phyloP scores from a whole-genome alignment of 805 yeast species.

The Suhomyces prunicola region DNA sequence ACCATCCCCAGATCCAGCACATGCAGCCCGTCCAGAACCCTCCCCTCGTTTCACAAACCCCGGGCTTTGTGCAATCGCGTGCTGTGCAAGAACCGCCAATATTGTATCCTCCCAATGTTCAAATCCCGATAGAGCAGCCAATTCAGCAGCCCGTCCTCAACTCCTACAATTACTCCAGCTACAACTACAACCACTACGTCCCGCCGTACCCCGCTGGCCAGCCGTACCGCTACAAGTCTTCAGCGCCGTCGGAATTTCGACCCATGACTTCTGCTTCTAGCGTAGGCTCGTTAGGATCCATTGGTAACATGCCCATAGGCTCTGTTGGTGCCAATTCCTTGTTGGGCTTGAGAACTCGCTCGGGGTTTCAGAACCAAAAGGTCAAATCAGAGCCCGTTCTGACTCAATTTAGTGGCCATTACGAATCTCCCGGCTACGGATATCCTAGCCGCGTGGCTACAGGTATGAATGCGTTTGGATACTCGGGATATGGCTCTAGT shows the following conservation, averaged over 20 bases:
- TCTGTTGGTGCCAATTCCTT: background rate
- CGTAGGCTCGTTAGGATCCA: background rate
- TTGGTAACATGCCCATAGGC: background rate
- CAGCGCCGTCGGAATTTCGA: background rate
- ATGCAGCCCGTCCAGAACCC: slow-evolving; percentile 4
- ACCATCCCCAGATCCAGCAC: slow-evolving; percentile 5
- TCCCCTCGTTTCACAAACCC: background rate
- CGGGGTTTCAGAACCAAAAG: background rate
- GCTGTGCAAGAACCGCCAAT: background rate
- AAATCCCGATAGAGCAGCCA: slow-evolving; percentile 4
- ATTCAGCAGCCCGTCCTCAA: slow-evolving; percentile 2
- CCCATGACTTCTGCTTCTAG: background rate
- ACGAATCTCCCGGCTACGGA: background rate
- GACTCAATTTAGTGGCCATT: background rate
- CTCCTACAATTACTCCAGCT: background rate
- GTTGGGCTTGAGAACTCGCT: background rate
- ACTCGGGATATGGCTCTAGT: background rate
- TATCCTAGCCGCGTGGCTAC: background rate
- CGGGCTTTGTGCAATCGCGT: background rate
- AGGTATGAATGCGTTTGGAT: background rate
- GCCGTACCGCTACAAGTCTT: background rate
- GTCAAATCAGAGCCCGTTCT: slow-evolving; percentile 10
- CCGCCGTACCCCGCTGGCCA: background rate
- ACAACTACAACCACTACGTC: slow-evolving; percentile 1
- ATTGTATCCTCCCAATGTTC: slow-evolving; percentile 2